Conservation (phyloP, 306 rosid genomes). For the Arachis hypogaea region DNA sequence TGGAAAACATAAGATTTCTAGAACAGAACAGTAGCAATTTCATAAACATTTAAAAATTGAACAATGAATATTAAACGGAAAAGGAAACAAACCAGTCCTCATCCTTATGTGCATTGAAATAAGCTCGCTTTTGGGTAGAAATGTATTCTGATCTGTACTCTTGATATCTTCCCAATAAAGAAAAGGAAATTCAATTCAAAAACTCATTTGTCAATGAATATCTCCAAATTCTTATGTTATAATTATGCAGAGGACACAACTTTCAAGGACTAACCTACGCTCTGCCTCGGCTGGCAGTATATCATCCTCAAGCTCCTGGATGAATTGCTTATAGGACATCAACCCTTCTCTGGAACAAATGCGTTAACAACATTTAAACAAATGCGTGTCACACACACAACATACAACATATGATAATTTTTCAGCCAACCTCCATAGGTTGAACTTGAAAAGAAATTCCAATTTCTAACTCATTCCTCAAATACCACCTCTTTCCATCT, state of each 20-base stretch:
- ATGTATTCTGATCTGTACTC: slow-evolving; percentile 95
- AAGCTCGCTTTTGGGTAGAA: slow-evolving; percentile 87
- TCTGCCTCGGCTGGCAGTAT: slow-evolving; percentile 94
- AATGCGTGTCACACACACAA: background rate
- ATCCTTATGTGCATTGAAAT: slow-evolving; percentile 89
- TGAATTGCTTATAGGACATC: slow-evolving; percentile 97
- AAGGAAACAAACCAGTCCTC: slow-evolving; percentile 75
- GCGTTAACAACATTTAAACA: slow-evolving; percentile 17
- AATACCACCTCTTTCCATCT: too few species aligned
- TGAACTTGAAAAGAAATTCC: too few species aligned
- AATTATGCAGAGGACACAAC: slow-evolving; percentile 19
- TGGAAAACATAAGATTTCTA: slow-evolving; percentile 18
- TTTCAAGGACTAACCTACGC: slow-evolving; percentile 68
- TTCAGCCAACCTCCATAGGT: background rate
- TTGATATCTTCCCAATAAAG: slow-evolving; percentile 64
- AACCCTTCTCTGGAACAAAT: slow-evolving; percentile 82
- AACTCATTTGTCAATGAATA: slow-evolving; percentile 18
- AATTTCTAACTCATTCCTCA: too few species aligned
- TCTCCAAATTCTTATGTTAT: slow-evolving; percentile 7
- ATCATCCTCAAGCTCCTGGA: slow-evolving; percentile 99
- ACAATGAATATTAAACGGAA: slow-evolving; percentile 13
- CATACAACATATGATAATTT: background rate
- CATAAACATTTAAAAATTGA: slow-evolving; percentile 32
- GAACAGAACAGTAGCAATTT: slow-evolving; percentile 16
- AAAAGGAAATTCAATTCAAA: background rate